Evolutionary conservation across 2,329 filamentous ascomycete genomes (phyloP).

Genomic region (Fusarium tanahbumbuense): DNA sequence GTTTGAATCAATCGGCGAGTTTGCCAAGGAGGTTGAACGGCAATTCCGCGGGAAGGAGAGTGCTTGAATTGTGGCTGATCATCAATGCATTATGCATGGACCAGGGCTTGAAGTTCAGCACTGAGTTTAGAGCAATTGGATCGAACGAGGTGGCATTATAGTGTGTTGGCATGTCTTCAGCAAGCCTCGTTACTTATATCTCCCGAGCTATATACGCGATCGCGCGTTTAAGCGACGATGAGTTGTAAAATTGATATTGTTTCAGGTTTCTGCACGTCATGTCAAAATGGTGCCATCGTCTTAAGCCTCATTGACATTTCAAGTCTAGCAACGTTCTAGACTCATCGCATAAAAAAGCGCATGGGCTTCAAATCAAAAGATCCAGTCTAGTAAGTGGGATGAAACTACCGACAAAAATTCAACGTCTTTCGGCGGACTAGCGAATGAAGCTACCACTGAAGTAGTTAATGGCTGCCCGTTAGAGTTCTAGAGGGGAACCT

Average conservation of each 20-base stretch:
- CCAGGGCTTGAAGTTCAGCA: not conserved
- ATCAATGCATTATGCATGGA: not conserved
- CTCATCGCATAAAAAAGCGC: not conserved
- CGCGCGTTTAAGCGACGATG: not conserved
- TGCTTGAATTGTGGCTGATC: not conserved
- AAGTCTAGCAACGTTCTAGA: not conserved
- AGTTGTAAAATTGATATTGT: not conserved
- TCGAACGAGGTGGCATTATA: not conserved
- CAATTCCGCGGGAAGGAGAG: conserved; percentile 13
- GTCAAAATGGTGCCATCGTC: not conserved
- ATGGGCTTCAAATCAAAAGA: not conserved
- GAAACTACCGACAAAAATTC: conserved; percentile 3
- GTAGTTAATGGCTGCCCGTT: not conserved
- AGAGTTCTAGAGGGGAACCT: conserved; percentile 2
- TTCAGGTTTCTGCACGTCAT: conserved; percentile 1
- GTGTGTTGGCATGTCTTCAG: not conserved
- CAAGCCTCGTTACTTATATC: not conserved
- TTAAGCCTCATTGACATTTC: conserved; percentile 3
- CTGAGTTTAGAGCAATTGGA: not conserved
- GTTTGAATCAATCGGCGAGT: conserved; percentile 18
- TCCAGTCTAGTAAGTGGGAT: not conserved
- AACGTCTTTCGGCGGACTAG: not conserved
- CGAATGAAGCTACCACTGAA: not conserved
- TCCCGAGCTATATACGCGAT: not conserved
- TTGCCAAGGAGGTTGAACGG: conserved; percentile 19